Evolutionary conservation across 768 basidiomycete genomes (phyloP).

Genomic region (Kwoniella mangroviensis): DNA sequence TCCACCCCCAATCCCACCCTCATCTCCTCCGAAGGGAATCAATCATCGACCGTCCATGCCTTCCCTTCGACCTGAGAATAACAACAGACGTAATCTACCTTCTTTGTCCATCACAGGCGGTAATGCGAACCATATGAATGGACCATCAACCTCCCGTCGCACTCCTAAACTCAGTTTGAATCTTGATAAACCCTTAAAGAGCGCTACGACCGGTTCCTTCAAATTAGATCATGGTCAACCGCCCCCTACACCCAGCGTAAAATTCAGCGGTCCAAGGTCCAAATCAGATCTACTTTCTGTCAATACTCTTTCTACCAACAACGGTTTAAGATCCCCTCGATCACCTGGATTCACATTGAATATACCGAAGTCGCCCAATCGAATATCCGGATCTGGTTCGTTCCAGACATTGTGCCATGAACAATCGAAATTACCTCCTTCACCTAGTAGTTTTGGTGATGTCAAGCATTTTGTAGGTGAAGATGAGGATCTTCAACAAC

Average conservation of each 20-base stretch:
- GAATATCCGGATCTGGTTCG: slow-evolving; percentile 10
- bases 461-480: slow-evolving; percentile 34
- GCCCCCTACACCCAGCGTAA: slow-evolving; percentile 17
- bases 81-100: slow-evolving; percentile 63
- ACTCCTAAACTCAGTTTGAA: slow-evolving; percentile 46
- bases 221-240: slow-evolving; percentile 15
- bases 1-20: slow-evolving; percentile 34
- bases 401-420: slow-evolving; percentile 38
- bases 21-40: slow-evolving; percentile 16
- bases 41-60: slow-evolving; percentile 50
- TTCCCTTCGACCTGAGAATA: slow-evolving; percentile 62
- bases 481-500: slow-evolving; percentile 30
- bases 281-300: slow-evolving; percentile 15
- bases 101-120: slow-evolving; percentile 29
- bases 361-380: slow-evolving; percentile 25
- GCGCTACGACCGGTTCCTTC: slow-evolving; percentile 39
- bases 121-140: background rate
- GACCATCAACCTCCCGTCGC: slow-evolving; percentile 25
- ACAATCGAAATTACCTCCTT: slow-evolving; percentile 45
- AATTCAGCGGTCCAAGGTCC: background rate
- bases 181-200: slow-evolving; percentile 37
- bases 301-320: background rate
- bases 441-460: slow-evolving; percentile 42
- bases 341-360: slow-evolving; percentile 20
- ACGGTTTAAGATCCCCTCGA: slow-evolving; percentile 4